Percentiles rank a stretch among this genome's conserved stretches.
phyloP scores from a whole-genome alignment of 306 rosid genomes.

The Quercus berberidifolia region DNA sequence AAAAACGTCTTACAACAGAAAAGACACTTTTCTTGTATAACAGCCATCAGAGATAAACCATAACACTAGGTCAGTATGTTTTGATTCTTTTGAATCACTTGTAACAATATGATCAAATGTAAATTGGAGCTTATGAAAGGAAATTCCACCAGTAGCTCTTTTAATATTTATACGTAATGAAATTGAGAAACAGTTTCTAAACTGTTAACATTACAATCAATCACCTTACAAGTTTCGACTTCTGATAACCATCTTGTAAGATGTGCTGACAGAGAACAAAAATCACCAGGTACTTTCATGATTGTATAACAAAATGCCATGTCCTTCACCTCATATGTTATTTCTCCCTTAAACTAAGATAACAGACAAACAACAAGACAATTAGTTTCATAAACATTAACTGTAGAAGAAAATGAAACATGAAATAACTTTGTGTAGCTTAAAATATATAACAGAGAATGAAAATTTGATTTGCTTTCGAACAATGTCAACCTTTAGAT shows the following conservation, averaged over 20 bases:
- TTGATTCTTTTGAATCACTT: not conserved
- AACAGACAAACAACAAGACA: constrained; percentile 11
- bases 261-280: constrained; percentile 62
- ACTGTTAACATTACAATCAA: not conserved
- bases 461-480: not conserved
- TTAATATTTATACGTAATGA: not conserved
- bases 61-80: too few relatives aligned
- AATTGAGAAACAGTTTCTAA: not conserved
- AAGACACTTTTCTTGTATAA: too few relatives aligned
- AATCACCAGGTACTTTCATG: constrained; percentile 56
- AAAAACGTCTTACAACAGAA: too few relatives aligned
- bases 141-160: not conserved
- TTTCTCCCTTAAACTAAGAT: constrained; percentile 76
- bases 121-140: not conserved
- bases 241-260: constrained; percentile 83
- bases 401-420: not conserved
- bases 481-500: constrained; percentile 63
- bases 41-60: too few relatives aligned
- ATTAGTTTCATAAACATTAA: constrained; percentile 8
- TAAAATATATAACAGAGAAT: not conserved
- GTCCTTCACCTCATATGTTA: constrained; percentile 86
- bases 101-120: not conserved
- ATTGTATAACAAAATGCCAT: constrained; percentile 70
- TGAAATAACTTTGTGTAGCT: not conserved
- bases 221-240: constrained; percentile 82